Conservation (phyloP, 1,139 yeast genomes). For the Suhomyces ambrosiae region DNA sequence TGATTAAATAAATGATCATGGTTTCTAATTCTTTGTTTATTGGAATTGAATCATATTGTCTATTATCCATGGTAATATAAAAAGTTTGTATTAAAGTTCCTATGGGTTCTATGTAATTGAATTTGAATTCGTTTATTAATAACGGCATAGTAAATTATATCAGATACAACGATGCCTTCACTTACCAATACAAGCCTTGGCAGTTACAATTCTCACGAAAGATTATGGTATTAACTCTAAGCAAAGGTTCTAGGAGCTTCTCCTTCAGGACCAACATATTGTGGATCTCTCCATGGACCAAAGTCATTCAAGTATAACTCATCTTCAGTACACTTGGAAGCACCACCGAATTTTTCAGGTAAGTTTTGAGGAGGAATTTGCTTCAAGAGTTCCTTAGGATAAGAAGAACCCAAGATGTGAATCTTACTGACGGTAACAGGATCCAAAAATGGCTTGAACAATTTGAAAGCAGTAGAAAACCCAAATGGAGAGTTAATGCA, state of each 20-base stretch:
- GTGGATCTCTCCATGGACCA: conserved; percentile 96
- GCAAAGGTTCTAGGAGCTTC: conserved; percentile 61
- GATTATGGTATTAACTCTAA: background rate
- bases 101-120: no score
- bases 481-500: conserved; percentile 97
- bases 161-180: background rate
- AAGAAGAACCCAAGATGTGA: conserved; percentile 78
- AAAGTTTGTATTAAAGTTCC: no score
- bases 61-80: no score
- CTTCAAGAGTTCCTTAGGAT: conserved; percentile 79
- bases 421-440: conserved; percentile 98
- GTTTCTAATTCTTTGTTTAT: no score
- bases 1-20: no score
- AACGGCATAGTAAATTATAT: background rate
- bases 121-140: background rate
- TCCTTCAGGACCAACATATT: conserved; percentile 85
- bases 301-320: conserved; percentile 85
- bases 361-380: conserved; percentile 93
- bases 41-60: no score
- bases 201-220: no score
- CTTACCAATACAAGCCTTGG: no score
- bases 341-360: conserved; percentile 90
- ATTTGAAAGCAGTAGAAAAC: conserved; percentile 86
- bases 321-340: conserved; percentile 66
- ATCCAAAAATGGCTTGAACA: conserved; percentile 91